Evolutionary conservation across 371 early-diverging fungal genomes (phyloP).

Genomic region (Saksenaea vasiformis): DNA sequence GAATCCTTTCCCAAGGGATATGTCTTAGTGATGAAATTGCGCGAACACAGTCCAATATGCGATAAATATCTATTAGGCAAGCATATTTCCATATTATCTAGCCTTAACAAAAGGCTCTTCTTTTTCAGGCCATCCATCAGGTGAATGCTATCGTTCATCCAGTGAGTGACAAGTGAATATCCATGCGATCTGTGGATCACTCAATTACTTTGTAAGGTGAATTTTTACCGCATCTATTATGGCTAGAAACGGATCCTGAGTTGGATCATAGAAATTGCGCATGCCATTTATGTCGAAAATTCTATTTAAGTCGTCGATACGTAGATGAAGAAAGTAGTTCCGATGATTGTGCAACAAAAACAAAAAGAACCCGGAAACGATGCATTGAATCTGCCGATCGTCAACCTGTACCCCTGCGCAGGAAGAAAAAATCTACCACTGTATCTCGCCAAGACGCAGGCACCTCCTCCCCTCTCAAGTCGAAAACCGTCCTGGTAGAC

Average conservation of each 20-base stretch:
- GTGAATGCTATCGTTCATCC: background rate
- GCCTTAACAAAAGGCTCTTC: background rate
- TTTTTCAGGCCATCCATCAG: background rate
- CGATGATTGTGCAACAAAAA: background rate
- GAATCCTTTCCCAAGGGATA: background rate
- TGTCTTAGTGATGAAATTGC: background rate
- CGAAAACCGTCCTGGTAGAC: background rate
- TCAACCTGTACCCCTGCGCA: too few relatives aligned
- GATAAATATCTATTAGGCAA: background rate
- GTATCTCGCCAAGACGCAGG: too few relatives aligned
- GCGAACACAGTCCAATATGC: background rate
- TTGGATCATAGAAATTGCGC: background rate
- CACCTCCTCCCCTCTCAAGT: background rate
- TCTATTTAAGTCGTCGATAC: background rate
- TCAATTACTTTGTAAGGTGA: background rate
- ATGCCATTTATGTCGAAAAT: background rate
- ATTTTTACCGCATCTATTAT: background rate
- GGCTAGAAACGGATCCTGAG: background rate
- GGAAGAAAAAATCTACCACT: too few relatives aligned
- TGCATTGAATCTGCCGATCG: background rate
- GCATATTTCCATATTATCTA: background rate
- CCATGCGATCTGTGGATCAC: background rate
- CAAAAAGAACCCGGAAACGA: background rate
- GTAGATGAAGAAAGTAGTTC: background rate
- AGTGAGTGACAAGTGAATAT: background rate